phyloP scores from a whole-genome alignment of 1,284 basidiomycete species.

The Heliocybe sulcata region DNA sequence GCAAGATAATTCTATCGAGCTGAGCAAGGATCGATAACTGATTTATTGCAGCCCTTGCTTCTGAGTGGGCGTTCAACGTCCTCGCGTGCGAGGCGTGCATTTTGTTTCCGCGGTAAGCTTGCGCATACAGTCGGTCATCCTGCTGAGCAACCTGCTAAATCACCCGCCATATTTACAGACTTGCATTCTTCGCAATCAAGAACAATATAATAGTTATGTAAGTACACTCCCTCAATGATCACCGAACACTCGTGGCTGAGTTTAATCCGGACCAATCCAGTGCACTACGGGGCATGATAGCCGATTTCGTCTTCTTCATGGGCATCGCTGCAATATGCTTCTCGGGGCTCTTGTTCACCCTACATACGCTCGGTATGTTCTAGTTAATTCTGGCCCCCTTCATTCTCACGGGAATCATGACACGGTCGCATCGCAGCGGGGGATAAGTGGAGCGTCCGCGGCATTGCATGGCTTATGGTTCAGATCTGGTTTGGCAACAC shows the following conservation, averaged over 20 bases:
- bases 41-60: conserved; percentile 36
- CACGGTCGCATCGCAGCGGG: conserved; percentile 23
- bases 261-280: too few species aligned
- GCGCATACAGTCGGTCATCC: neutral
- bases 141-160: neutral
- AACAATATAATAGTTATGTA: conserved; percentile 83
- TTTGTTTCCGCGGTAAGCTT: conserved; percentile 66
- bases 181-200: conserved; percentile 82
- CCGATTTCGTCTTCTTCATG: conserved; percentile 83
- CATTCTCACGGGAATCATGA: neutral
- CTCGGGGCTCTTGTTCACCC: conserved; percentile 79
- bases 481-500: conserved; percentile 85
- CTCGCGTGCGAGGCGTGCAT: conserved; percentile 83
- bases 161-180: conserved; percentile 24
- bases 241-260: too few species aligned
- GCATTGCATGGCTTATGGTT: conserved; percentile 76
- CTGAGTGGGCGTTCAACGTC: conserved; percentile 75
- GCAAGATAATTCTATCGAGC: conserved; percentile 25
- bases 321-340: conserved; percentile 78
- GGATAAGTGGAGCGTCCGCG: conserved; percentile 57
- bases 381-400: neutral
- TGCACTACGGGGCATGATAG: conserved; percentile 67
- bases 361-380: conserved; percentile 65
- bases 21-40: neutral
- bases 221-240: too few species aligned